phyloP scores from a whole-genome alignment of 208 protist species.

The Porcisia deanei region DNA sequence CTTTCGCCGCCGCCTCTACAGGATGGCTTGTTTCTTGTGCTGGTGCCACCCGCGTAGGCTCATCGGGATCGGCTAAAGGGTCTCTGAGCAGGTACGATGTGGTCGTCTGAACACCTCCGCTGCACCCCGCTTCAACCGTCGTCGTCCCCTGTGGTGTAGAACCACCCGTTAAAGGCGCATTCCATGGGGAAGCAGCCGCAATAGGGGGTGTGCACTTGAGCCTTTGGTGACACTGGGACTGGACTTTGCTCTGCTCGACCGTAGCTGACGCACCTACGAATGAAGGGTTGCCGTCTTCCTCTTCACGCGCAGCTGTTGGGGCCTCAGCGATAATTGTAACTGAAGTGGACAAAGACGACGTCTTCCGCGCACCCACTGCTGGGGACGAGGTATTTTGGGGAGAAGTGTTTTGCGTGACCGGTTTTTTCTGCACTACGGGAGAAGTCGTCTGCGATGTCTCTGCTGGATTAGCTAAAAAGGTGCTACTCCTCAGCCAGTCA shows the following conservation, averaged over 20 bases:
- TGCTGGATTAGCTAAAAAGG: neutral
- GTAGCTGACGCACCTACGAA: neutral
- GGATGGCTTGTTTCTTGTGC: neutral
- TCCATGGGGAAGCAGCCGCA: no score
- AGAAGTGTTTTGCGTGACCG: neutral
- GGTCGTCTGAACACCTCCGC: neutral
- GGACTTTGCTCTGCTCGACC: neutral
- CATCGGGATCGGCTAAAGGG: neutral
- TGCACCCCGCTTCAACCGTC: neutral
- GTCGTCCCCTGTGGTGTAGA: neutral
- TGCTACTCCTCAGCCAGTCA: slow-evolving; percentile 12
- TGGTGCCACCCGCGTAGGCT: neutral
- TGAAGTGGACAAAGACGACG: neutral
- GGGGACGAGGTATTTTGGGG: neutral
- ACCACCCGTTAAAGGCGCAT: no score
- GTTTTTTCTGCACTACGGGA: neutral
- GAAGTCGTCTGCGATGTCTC: neutral
- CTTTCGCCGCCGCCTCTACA: no score
- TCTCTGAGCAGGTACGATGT: neutral
- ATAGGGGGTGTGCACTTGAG: neutral
- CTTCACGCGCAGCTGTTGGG: neutral
- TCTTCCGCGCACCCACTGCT: neutral
- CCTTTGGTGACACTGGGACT: neutral
- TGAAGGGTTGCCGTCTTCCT: no score
- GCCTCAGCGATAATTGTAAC: neutral